phyloP scores from a whole-genome alignment of 106 monocot species.

The Agapanthus africanus region DNA sequence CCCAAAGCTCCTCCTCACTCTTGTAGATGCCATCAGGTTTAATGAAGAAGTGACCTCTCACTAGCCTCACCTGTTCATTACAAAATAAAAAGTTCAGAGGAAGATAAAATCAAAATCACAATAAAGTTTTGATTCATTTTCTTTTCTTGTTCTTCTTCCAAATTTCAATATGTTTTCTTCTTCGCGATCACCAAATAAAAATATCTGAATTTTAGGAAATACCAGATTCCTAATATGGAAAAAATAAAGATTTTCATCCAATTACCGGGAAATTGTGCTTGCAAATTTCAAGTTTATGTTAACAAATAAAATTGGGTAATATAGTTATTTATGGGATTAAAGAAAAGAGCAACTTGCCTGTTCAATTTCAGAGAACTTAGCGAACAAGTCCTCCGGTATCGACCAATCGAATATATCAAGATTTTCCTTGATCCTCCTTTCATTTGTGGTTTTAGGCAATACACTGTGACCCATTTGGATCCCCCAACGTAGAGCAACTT shows the following conservation, averaged over 20 bases:
- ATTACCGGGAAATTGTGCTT: no score
- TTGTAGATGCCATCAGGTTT: constrained; percentile 21
- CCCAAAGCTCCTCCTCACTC: constrained; percentile 46
- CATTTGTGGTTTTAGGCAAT: constrained; percentile 66
- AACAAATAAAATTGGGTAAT: no score
- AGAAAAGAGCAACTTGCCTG: constrained; percentile 35
- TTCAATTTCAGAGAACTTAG: constrained; percentile 47
- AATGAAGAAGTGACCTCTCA: constrained; percentile 10
- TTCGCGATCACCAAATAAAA: no score
- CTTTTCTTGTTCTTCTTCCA: no score
- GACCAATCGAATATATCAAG: constrained; percentile 58
- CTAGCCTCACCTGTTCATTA: constrained; percentile 8
- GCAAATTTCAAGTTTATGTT: no score
- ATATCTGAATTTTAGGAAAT: no score
- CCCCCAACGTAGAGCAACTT: constrained; percentile 75
- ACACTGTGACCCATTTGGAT: constrained; percentile 69
- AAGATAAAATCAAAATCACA: not conserved
- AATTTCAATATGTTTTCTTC: no score
- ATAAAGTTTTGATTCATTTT: no score
- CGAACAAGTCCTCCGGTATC: constrained; percentile 59
- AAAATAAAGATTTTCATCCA: no score
- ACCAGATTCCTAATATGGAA: no score
- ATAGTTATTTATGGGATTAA: no score
- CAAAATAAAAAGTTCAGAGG: not conserved
- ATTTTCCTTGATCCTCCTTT: constrained; percentile 61